Percentiles rank a stretch among this genome's conserved stretches.
These are phyloP conservation scores for Ogataea trehalophila DNA, from an alignment of 805 yeast species.

Conservation along the genomic window DNA sequence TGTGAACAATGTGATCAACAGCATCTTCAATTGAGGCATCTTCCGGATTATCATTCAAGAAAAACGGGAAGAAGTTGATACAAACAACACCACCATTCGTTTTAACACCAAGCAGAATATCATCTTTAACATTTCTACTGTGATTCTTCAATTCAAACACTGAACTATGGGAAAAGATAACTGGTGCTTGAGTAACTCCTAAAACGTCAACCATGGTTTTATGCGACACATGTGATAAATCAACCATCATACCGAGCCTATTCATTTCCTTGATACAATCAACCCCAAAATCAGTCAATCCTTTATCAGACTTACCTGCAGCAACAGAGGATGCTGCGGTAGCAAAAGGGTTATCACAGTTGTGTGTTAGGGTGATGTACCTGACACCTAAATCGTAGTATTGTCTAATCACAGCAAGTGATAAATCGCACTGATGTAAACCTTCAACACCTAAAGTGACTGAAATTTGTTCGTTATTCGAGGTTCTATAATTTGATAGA, in stretches of 20 bases:
- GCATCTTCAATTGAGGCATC: slow-evolving; percentile 42
- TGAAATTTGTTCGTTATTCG: slow-evolving; percentile 32
- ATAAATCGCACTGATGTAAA: slow-evolving; percentile 43
- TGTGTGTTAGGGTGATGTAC: slow-evolving; percentile 47
- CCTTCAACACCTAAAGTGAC: slow-evolving; percentile 49
- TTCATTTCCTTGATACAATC: slow-evolving; percentile 45
- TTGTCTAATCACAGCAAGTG: slow-evolving; percentile 42
- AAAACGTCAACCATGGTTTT: slow-evolving; percentile 44
- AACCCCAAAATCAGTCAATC: slow-evolving; percentile 38
- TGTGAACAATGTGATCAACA: slow-evolving; percentile 39
- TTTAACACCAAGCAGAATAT: slow-evolving; percentile 35
- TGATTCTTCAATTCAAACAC: slow-evolving; percentile 38
- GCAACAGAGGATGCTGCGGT: slow-evolving; percentile 44
- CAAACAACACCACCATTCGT: slow-evolving; percentile 44
- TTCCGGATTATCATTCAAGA: slow-evolving; percentile 24
- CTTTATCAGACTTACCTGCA: slow-evolving; percentile 41
- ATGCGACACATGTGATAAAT: slow-evolving; percentile 43
- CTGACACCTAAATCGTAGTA: slow-evolving; percentile 45
- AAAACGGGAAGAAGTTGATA: slow-evolving; percentile 41
- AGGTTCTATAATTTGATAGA: slow-evolving; percentile 25
- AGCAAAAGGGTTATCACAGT: slow-evolving; percentile 52
- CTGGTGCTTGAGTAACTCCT: slow-evolving; percentile 39
- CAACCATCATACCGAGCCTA: slow-evolving; percentile 49
- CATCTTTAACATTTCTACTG: slow-evolving; percentile 45
- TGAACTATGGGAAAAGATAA: slow-evolving; percentile 46